Evolutionary conservation across 306 rosid genomes (phyloP).

Genomic region (Cucurbita ficifolia): DNA sequence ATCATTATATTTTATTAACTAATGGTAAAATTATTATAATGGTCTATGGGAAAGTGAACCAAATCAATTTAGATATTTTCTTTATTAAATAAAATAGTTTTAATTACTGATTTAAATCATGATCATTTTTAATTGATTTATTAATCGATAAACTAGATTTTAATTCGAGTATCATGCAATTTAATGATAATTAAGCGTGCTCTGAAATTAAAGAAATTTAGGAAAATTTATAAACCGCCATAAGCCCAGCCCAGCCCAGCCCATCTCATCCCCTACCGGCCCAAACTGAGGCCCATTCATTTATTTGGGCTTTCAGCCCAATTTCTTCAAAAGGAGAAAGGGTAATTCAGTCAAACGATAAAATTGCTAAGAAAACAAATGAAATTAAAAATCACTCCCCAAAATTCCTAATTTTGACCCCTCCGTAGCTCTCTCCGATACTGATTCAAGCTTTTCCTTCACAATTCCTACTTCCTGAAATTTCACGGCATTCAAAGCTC

Average conservation of each 20-base stretch:
- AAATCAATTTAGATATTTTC: background rate
- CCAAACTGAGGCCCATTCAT: background rate
- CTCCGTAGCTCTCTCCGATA: background rate
- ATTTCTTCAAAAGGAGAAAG: background rate
- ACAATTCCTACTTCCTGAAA: background rate
- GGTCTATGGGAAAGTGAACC: background rate
- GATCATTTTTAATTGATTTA: background rate
- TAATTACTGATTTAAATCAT: background rate
- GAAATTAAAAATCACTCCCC: no score
- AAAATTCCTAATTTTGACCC: background rate
- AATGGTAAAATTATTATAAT: background rate
- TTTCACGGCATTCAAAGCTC: background rate
- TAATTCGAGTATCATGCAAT: background rate
- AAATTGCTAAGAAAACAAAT: no score
- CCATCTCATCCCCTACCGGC: background rate
- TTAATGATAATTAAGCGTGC: background rate
- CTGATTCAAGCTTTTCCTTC: background rate
- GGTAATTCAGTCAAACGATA: no score
- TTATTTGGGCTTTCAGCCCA: no score
- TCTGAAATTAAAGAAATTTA: no score
- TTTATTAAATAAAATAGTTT: background rate
- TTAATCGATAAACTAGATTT: background rate
- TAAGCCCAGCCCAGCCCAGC: background rate
- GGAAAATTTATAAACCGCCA: background rate
- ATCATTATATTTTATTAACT: background rate